Conservation (phyloP, 2,329 filamentous ascomycete genomes). For the Fusarium xylarioides region DNA sequence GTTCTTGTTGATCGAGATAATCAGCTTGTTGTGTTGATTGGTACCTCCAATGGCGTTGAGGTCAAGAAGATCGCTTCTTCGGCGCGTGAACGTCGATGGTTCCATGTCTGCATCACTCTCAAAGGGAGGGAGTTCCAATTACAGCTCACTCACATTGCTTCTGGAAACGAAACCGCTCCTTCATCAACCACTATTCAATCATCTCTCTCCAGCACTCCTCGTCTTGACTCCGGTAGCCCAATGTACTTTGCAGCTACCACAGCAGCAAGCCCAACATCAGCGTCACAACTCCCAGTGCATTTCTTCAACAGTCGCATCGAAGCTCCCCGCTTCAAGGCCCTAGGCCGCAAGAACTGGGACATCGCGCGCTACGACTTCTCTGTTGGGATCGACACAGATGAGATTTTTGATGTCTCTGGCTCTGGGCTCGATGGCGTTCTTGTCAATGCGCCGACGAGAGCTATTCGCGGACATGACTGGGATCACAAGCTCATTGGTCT, state of each 20-base stretch:
- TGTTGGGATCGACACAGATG: background rate
- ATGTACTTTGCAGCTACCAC: background rate
- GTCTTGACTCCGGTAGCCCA: background rate
- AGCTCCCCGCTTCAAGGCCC: background rate
- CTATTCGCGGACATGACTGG: background rate
- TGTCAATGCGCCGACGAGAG: background rate
- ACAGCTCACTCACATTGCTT: background rate
- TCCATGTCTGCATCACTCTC: background rate
- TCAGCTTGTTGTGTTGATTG: background rate
- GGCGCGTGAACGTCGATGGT: background rate
- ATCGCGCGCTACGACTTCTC: background rate
- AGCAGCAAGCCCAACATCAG: background rate
- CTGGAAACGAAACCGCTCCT: background rate
- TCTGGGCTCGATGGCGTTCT: background rate
- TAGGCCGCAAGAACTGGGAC: background rate
- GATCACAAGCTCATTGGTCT: background rate
- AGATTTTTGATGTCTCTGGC: background rate
- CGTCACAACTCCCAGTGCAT: background rate
- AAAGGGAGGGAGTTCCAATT: rapidly evolving
- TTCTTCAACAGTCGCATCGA: background rate
- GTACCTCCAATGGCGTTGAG: background rate
- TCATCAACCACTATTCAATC: background rate
- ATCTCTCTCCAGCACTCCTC: background rate
- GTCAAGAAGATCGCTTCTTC: background rate
- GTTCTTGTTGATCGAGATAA: background rate